phyloP scores from a whole-genome alignment of 1,139 yeast genomes.

The Blastobotrys ciferrii region DNA sequence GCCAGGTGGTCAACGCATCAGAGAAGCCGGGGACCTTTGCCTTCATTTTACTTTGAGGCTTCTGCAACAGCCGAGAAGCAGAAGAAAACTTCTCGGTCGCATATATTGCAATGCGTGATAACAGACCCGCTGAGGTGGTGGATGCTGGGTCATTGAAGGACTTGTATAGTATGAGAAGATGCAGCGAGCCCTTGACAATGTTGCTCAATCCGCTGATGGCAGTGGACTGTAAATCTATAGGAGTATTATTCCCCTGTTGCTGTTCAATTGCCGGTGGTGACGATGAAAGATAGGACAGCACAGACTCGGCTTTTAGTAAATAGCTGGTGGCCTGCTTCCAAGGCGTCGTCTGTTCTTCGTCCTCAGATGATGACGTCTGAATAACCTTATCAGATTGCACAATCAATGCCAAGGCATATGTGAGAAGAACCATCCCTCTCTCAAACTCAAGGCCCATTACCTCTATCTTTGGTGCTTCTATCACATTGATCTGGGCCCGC shows the following conservation, averaged over 20 bases:
- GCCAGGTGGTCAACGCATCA: slow-evolving; percentile 30
- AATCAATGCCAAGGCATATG: slow-evolving; percentile 33
- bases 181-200: slow-evolving; percentile 34
- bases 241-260: slow-evolving; percentile 11
- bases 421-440: slow-evolving; percentile 32
- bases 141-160: slow-evolving; percentile 23
- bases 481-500: slow-evolving; percentile 19
- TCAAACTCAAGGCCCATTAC: slow-evolving; percentile 32
- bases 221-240: slow-evolving; percentile 30
- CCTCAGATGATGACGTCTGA: slow-evolving; percentile 14
- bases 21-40: slow-evolving; percentile 7
- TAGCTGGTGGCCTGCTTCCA: slow-evolving; percentile 36
- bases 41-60: slow-evolving; percentile 10
- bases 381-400: slow-evolving; percentile 26
- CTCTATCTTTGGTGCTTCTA: slow-evolving; percentile 29
- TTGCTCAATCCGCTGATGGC: slow-evolving; percentile 29
- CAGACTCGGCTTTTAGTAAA: slow-evolving; percentile 31
- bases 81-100: slow-evolving; percentile 36
- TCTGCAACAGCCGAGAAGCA: slow-evolving; percentile 26
- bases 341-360: slow-evolving; percentile 19
- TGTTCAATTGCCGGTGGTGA: slow-evolving; percentile 21
- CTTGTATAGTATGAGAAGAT: slow-evolving; percentile 32
- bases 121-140: slow-evolving; percentile 30
- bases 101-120: slow-evolving; percentile 35
- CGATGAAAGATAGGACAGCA: slow-evolving; percentile 29